These are phyloP conservation scores for Curvularia eragrostidis DNA, from an alignment of 2,329 filamentous ascomycete genomes.

Conservation along the genomic window DNA sequence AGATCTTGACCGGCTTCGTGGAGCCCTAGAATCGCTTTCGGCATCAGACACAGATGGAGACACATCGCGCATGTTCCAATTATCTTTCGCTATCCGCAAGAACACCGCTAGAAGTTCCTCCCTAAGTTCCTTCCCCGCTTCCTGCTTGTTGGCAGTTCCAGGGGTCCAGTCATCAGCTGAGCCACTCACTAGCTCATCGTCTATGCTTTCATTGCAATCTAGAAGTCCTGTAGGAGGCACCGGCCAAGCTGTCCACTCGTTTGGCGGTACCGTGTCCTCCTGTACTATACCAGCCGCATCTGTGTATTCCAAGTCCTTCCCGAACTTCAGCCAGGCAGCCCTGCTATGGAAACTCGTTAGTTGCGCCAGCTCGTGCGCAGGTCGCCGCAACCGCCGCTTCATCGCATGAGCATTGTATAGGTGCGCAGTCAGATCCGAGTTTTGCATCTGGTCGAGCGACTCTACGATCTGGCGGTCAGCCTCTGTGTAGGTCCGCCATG, in stretches of 20 bases:
- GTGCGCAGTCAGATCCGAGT: constrained; percentile 74
- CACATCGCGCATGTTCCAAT: constrained; percentile 55
- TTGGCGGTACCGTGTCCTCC: constrained; percentile 55
- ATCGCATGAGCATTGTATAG: constrained; percentile 79
- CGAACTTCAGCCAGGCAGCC: constrained; percentile 49
- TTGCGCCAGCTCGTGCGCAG: constrained; percentile 19
- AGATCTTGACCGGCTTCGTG: constrained; percentile 22
- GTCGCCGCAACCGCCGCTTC: constrained; percentile 57
- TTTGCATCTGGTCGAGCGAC: constrained; percentile 68
- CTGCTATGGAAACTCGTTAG: constrained; percentile 50
- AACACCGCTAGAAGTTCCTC: constrained; percentile 73
- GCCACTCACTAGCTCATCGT: constrained; percentile 39
- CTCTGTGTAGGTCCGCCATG: constrained; percentile 70
- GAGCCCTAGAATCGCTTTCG: background rate
- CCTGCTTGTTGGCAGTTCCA: constrained; percentile 51
- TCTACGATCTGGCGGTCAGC: constrained; percentile 68
- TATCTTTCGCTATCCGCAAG: constrained; percentile 71
- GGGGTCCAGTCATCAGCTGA: constrained; percentile 62
- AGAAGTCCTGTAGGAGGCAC: constrained; percentile 69
- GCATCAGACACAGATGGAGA: constrained; percentile 29
- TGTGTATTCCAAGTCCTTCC: constrained; percentile 35
- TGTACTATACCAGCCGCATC: constrained; percentile 38
- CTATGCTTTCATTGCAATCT: constrained; percentile 56
- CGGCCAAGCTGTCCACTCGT: constrained; percentile 86
- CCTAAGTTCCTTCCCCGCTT: constrained; percentile 68